A percentile compares a stretch with the other conserved stretches of the same genome.
Conservation (phyloP, 345 rosid species). For the Brassica juncea region DNA sequence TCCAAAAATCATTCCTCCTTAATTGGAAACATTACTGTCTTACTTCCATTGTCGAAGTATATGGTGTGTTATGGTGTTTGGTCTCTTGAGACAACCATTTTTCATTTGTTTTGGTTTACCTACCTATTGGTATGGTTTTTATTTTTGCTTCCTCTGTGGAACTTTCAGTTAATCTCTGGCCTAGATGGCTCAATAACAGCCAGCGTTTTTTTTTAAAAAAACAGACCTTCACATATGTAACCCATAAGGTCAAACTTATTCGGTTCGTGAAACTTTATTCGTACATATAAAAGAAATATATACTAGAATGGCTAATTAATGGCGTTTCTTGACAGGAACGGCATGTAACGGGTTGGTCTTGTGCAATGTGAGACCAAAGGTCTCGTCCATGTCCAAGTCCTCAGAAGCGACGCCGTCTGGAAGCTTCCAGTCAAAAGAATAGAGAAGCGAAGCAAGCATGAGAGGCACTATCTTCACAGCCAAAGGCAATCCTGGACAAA, state of each 20-base stretch:
- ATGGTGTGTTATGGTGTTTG: too few species aligned
- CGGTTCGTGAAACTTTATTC: background rate
- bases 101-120: too few species aligned
- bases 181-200: too few species aligned
- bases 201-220: too few species aligned
- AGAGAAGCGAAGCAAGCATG: constrained; percentile 49
- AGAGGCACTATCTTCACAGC: constrained; percentile 43
- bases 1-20: too few species aligned
- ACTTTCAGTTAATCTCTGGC: too few species aligned
- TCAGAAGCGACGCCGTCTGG: constrained; percentile 33
- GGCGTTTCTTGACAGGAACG: constrained; percentile 25
- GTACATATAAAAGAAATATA: background rate
- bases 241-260: background rate
- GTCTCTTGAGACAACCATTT: too few species aligned
- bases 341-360: constrained; percentile 39
- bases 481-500: constrained; percentile 43
- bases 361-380: constrained; percentile 33
- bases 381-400: constrained; percentile 49
- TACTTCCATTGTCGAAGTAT: too few species aligned
- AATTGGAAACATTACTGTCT: too few species aligned
- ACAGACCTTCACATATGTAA: background rate
- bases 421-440: constrained; percentile 51
- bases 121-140: too few species aligned
- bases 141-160: too few species aligned
- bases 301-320: background rate